phyloP scores from a whole-genome alignment of 2,329 filamentous ascomycete species.

The Curvularia hawaiiensis region DNA sequence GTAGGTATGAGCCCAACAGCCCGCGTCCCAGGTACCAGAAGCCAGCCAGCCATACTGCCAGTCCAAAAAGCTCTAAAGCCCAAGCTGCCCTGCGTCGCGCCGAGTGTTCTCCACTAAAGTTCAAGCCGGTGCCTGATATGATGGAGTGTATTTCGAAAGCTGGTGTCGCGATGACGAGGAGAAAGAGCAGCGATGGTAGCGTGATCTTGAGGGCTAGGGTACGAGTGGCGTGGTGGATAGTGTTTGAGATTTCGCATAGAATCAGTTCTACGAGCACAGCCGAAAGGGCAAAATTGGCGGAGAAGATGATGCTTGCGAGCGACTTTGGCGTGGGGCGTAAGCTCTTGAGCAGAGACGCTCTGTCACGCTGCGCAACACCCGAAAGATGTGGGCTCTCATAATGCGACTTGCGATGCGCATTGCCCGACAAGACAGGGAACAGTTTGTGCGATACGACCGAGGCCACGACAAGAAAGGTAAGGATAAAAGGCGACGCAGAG shows the following conservation, averaged over 20 bases:
- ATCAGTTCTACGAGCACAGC: constrained; percentile 80
- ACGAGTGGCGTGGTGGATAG: constrained; percentile 70
- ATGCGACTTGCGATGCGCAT: constrained; percentile 62
- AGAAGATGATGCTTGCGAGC: constrained; percentile 70
- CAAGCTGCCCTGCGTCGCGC: constrained; percentile 66
- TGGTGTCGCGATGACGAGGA: constrained; percentile 77
- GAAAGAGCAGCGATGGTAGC: constrained; percentile 71
- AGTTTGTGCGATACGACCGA: constrained; percentile 69
- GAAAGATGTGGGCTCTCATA: constrained; percentile 67
- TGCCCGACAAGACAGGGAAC: constrained; percentile 72
- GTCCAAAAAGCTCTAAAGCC: constrained; percentile 66
- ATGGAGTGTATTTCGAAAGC: constrained; percentile 77
- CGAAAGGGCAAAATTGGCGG: constrained; percentile 76
- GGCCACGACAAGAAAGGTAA: constrained; percentile 70
- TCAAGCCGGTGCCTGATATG: constrained; percentile 62
- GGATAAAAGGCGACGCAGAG: constrained; percentile 70
- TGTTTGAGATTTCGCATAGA: constrained; percentile 80
- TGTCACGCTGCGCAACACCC: constrained; percentile 31
- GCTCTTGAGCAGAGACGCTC: constrained; percentile 44
- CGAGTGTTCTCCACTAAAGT: constrained; percentile 63
- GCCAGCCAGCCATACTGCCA: constrained; percentile 69
- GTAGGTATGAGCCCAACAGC: constrained; percentile 61
- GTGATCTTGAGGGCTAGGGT: constrained; percentile 71
- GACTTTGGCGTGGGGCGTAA: constrained; percentile 42
- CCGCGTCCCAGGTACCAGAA: constrained; percentile 79